A percentile compares a stretch with the other conserved stretches of the same genome.
These are phyloP conservation scores for Hymenoscyphus fructigenus DNA, from an alignment of 2,329 filamentous ascomycete genomes.

Conservation along the genomic window DNA sequence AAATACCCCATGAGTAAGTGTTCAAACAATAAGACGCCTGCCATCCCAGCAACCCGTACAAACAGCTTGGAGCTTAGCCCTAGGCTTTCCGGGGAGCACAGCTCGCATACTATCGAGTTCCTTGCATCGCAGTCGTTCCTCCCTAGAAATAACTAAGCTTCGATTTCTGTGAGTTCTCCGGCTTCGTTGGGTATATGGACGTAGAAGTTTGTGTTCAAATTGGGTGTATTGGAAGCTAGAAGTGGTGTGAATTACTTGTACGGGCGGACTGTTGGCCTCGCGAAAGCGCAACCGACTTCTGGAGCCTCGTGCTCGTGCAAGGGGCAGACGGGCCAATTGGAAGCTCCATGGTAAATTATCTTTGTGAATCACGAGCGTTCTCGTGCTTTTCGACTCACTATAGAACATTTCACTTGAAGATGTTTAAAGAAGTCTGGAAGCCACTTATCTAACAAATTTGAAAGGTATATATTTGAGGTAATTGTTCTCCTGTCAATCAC, in stretches of 20 bases:
- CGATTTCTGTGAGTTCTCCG: neutral
- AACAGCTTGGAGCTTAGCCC: conserved; percentile 74
- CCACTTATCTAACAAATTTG: neutral
- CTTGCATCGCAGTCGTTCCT: conserved; percentile 18
- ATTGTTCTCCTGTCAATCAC: too few relatives aligned
- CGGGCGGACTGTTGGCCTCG: neutral
- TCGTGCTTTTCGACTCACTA: neutral
- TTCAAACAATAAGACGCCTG: conserved; percentile 64
- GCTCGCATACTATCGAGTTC: conserved; percentile 62
- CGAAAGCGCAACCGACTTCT: conserved; percentile 5
- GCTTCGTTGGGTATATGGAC: conserved; percentile 3
- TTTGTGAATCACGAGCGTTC: conserved; percentile 5
- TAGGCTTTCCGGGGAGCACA: conserved; percentile 76
- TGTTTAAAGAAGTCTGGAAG: neutral
- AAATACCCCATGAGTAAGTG: neutral
- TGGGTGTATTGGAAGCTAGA: neutral
- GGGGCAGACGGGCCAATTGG: conserved; percentile 8
- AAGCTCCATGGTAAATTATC: conserved; percentile 1
- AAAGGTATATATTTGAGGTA: too few relatives aligned
- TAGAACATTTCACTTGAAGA: neutral
- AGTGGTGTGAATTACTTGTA: neutral
- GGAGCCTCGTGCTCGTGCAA: conserved; percentile 5
- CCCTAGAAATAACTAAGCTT: neutral
- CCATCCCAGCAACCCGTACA: conserved; percentile 72
- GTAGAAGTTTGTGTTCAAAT: conserved; percentile 8